Percentiles rank a stretch among this genome's conserved stretches.
phyloP scores from a whole-genome alignment of 2,329 filamentous ascomycete species.

The Atkinsonella texensis region DNA sequence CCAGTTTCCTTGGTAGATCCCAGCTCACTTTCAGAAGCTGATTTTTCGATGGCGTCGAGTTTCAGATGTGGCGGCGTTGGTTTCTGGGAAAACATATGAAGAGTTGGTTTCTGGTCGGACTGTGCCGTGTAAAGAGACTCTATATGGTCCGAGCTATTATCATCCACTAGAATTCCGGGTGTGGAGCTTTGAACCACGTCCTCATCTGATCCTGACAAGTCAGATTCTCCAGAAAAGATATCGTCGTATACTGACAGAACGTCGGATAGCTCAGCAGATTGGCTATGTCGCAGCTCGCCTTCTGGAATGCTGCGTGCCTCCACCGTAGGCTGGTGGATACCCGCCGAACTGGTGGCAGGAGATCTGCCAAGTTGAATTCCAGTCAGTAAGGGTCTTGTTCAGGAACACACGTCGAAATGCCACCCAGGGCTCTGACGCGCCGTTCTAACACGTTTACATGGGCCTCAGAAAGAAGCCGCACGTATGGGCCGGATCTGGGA shows the following conservation, averaged over 20 bases:
- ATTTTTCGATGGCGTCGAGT: slow-evolving; percentile 30
- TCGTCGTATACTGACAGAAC: slow-evolving; percentile 32
- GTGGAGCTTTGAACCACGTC: slow-evolving; percentile 16
- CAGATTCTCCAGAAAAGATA: slow-evolving; percentile 25
- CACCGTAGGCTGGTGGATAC: slow-evolving; percentile 11
- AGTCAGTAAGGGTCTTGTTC: slow-evolving; percentile 13
- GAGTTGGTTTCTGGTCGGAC: slow-evolving; percentile 26
- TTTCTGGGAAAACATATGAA: slow-evolving; percentile 39
- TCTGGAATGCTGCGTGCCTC: slow-evolving; percentile 27
- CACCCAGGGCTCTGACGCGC: not conserved
- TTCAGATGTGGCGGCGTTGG: slow-evolving; percentile 40
- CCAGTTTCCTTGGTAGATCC: slow-evolving; percentile 13
- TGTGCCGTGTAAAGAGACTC: slow-evolving; percentile 20
- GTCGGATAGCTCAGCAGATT: slow-evolving; percentile 30
- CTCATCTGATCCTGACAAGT: slow-evolving; percentile 10
- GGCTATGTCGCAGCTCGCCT: slow-evolving; percentile 27
- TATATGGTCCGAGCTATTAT: slow-evolving; percentile 16
- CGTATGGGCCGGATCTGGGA: not conserved
- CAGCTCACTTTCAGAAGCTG: slow-evolving; percentile 15
- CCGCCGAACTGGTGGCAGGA: slow-evolving; percentile 13
- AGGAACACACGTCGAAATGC: not conserved
- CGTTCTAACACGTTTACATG: not conserved
- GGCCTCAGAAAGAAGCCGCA: not conserved
- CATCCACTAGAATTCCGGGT: slow-evolving; percentile 15
- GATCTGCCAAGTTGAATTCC: slow-evolving; percentile 14